phyloP scores from a whole-genome alignment of 2,329 filamentous ascomycete species.

The Plenodomus lindquistii region DNA sequence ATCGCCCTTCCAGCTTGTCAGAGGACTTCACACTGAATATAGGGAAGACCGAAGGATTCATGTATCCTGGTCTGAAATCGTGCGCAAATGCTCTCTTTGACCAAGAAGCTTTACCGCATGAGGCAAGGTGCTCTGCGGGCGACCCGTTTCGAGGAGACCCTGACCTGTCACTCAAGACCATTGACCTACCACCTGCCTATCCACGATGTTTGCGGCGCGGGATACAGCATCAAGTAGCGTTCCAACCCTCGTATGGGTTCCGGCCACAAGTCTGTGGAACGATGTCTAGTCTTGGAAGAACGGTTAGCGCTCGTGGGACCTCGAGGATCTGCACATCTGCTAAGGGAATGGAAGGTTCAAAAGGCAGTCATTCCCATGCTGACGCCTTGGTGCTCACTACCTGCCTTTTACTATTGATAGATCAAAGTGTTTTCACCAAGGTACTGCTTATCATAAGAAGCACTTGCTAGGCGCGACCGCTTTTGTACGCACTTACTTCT shows the following conservation, averaged over 20 bases:
- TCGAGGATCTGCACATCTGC: background rate
- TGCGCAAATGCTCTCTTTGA: constrained; percentile 25
- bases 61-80: constrained; percentile 20
- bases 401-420: background rate
- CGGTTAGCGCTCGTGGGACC: background rate
- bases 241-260: background rate
- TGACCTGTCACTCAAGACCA: background rate
- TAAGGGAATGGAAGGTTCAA: background rate
- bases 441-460: background rate
- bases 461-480: background rate
- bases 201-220: background rate
- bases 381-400: background rate
- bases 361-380: background rate
- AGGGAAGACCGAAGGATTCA: background rate
- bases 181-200: background rate
- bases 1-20: background rate
- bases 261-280: background rate
- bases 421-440: no score
- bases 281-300: background rate
- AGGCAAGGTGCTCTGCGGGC: constrained; percentile 10
- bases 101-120: constrained; percentile 11
- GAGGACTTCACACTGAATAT: background rate
- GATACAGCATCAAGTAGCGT: background rate
- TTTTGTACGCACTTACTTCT: background rate
- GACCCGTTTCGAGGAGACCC: background rate